Conservation (phyloP, 2,329 filamentous ascomycete genomes). For the Pestalotiopsis sp. region DNA sequence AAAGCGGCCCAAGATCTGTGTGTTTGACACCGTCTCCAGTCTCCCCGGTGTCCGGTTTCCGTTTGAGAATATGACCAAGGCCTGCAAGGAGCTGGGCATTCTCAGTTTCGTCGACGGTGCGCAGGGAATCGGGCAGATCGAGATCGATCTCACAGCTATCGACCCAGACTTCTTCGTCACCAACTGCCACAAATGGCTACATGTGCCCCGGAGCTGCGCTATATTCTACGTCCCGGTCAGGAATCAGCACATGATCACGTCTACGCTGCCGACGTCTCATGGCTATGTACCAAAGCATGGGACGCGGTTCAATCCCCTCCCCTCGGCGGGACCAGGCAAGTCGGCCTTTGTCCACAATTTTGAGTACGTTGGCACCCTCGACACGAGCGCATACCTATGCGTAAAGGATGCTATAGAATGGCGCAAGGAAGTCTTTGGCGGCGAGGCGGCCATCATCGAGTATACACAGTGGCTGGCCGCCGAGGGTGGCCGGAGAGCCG, state of each 20-base stretch:
- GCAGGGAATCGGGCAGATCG: constrained; percentile 80
- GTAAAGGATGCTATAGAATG: constrained; percentile 73
- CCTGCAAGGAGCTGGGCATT: constrained; percentile 69
- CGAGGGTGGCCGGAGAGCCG: constrained; percentile 63
- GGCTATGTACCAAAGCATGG: constrained; percentile 62
- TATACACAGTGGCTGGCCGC: constrained; percentile 68
- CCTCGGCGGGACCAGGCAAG: constrained; percentile 42
- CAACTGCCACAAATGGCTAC: constrained; percentile 93
- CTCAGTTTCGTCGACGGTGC: constrained; percentile 82
- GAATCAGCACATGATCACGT: constrained; percentile 76
- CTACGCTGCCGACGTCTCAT: constrained; percentile 79
- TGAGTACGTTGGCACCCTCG: constrained; percentile 75
- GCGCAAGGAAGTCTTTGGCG: constrained; percentile 69
- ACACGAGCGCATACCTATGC: constrained; percentile 73
- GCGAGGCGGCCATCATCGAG: constrained; percentile 68
- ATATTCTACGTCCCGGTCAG: constrained; percentile 77
- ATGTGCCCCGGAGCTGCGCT: constrained; percentile 77
- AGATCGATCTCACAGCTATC: constrained; percentile 65
- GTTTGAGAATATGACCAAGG: constrained; percentile 66
- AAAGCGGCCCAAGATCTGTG: constrained; percentile 65
- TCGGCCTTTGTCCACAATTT: constrained; percentile 71
- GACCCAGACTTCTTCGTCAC: constrained; percentile 85
- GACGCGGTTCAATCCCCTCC: constrained; percentile 43
- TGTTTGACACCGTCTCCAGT: constrained; percentile 82
- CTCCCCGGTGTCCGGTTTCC: constrained; percentile 80